These are phyloP conservation scores for Acanthamoeba royreba DNA, from an alignment of 208 protist genomes.

Conservation along the genomic window DNA sequence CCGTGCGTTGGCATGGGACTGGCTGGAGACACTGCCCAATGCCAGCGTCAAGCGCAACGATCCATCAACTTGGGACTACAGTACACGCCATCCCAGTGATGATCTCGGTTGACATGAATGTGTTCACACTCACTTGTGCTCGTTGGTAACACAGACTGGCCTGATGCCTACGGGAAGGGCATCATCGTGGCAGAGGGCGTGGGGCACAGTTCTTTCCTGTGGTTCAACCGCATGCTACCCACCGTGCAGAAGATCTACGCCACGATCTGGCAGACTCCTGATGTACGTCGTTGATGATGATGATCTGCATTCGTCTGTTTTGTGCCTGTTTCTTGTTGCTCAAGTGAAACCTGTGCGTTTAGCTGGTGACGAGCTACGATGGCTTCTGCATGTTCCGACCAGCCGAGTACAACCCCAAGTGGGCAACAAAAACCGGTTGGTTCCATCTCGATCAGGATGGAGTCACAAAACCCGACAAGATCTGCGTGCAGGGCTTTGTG, in stretches of 20 bases:
- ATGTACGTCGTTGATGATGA: neutral
- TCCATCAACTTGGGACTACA: neutral
- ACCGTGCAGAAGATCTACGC: neutral
- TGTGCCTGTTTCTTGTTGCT: neutral
- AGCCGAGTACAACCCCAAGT: neutral
- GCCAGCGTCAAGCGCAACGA: neutral
- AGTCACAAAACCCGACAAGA: neutral
- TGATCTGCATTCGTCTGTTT: too few species aligned
- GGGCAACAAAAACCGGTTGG: neutral
- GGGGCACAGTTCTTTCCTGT: neutral
- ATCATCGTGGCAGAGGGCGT: constrained; percentile 2
- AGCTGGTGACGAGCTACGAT: constrained; percentile 16
- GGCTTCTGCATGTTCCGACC: constrained; percentile 35
- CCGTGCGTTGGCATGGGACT: neutral
- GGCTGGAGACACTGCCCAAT: neutral
- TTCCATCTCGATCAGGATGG: constrained; percentile 29
- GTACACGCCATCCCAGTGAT: too few species aligned
- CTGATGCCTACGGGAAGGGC: neutral
- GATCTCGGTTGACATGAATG: too few species aligned
- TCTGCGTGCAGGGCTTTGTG: constrained; percentile 27
- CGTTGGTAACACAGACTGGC: neutral
- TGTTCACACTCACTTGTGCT: too few species aligned
- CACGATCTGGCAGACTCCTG: neutral
- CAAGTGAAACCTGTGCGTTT: neutral
- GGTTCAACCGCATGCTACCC: neutral